Base-by-base conservation (phyloP, 116 monocot species). In the Posidonia oceanica region DNA sequence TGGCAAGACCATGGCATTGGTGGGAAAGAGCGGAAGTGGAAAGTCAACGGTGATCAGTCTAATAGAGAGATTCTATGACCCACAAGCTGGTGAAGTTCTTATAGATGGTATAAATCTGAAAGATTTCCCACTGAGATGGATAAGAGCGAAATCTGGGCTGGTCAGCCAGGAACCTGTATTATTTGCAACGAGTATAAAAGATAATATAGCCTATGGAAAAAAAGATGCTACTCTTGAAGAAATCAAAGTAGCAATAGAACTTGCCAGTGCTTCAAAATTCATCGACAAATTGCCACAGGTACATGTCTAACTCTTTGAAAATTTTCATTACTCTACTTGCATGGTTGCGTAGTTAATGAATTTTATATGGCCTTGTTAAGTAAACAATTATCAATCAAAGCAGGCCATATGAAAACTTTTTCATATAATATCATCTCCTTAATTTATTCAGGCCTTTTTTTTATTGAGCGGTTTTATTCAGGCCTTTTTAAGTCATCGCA, bases 1-100 rank as follows among this genome's bases (percentile, higher is more conserved):
- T 42, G 83, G 88, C 15, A 82, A 67, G 62, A 84, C 88, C 55
- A 52, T 80, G 2, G 92, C 88, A 15, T 44, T 92, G 55, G 84
- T 93, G 16, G 88, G 93, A 59, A 71, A 82, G 81, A 88, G 86
- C 52, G 93, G 93, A 22, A 84, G 84, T 41, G 86, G 88, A 40
- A 93, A 86, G 63, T 86, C 86, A 3, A 86, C 88, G 1, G 74
- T 86, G 0, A 76, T 92, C 22, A 79, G 79, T 60, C 48, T 92
- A 18, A 84, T 93, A 7, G 88, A 93, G 73, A 77, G 88, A 39
- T 93, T 93, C 38, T 93, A 93, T 73, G 93, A 88, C 18, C 92
- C 88, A 64, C 87, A 85, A 52, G 64, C 80, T 14, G 91, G 93
- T 36, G 86, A 86, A 61, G 86, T 93, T 38, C 80, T 88, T 21